Evolutionary conservation across 2,329 filamentous ascomycete genomes (phyloP).

Genomic region (Diaporthe sp.): DNA sequence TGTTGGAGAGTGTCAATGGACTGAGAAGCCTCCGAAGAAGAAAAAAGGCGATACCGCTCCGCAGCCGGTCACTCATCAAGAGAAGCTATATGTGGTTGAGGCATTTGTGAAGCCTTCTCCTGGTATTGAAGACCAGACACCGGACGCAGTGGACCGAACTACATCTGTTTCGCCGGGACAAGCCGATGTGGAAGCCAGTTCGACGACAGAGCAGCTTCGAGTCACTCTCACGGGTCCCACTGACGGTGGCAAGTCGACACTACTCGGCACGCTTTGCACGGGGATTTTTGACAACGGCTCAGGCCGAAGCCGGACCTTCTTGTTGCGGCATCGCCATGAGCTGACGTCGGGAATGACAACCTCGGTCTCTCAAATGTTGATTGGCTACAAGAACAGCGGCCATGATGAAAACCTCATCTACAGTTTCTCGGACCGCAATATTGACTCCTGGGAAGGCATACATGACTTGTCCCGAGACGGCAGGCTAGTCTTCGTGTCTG

Average conservation of each 20-base stretch:
- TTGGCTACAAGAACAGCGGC: conserved; percentile 76
- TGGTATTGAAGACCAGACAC: conserved; percentile 35
- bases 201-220: conserved; percentile 81
- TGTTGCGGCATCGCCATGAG: conserved; percentile 94
- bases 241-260: conserved; percentile 90
- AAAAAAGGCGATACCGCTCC: conserved; percentile 46
- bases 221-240: conserved; percentile 91
- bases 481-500: conserved; percentile 88
- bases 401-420: conserved; percentile 66
- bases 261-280: conserved; percentile 89
- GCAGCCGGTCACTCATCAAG: conserved; percentile 51
- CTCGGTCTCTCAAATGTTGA: conserved; percentile 92
- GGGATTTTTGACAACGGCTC: conserved; percentile 92
- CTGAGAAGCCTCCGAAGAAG: conserved; percentile 57
- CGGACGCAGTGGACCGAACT: conserved; percentile 35
- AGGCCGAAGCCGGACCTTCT: conserved; percentile 88
- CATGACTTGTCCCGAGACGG: conserved; percentile 82
- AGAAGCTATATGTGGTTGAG: conserved; percentile 88
- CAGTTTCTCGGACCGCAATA: conserved; percentile 89
- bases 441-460: conserved; percentile 95
- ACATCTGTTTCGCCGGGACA: conserved; percentile 44
- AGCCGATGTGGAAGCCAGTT: conserved; percentile 45
- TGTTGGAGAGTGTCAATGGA: conserved; percentile 88
- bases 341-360: conserved; percentile 93
- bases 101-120: conserved; percentile 82